Percentiles rank a stretch among this genome's conserved stretches.
phyloP scores from a whole-genome alignment of 805 yeast genomes.

The Candida lessepsii region DNA sequence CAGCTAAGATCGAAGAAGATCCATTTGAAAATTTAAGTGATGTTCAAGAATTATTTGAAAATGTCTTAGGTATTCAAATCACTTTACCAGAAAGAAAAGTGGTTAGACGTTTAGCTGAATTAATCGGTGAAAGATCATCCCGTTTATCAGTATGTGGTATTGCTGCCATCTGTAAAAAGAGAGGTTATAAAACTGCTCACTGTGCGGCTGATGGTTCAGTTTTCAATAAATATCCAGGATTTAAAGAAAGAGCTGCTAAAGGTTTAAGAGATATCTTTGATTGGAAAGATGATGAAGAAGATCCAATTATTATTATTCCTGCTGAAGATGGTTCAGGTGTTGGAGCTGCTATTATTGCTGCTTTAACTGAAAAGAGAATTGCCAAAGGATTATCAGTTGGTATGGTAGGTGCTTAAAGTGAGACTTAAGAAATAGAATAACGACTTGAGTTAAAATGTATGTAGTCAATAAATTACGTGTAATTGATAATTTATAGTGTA shows the following conservation, averaged over 20 bases:
- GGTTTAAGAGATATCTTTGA: slow-evolving; percentile 87
- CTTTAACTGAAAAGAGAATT: slow-evolving; percentile 81
- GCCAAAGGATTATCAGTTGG: slow-evolving; percentile 71
- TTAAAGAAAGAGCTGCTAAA: slow-evolving; percentile 83
- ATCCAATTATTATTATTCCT: slow-evolving; percentile 82
- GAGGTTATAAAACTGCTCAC: slow-evolving; percentile 71
- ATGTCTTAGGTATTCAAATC: slow-evolving; percentile 59
- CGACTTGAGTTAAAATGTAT: no score
- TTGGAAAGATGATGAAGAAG: slow-evolving; percentile 60
- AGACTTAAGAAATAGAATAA: no score
- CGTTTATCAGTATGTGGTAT: slow-evolving; percentile 92
- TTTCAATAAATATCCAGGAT: slow-evolving; percentile 88
- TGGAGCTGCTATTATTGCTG: slow-evolving; percentile 98
- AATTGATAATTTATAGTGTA: not conserved
- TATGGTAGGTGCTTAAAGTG: slow-evolving; percentile 9
- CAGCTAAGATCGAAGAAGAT: slow-evolving; percentile 85
- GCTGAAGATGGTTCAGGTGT: slow-evolving; percentile 99
- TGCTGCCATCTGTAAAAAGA: slow-evolving; percentile 89
- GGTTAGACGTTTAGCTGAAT: slow-evolving; percentile 77
- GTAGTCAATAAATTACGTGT: not conserved
- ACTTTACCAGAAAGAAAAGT: slow-evolving; percentile 77
- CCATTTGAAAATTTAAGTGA: slow-evolving; percentile 80
- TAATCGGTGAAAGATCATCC: slow-evolving; percentile 89
- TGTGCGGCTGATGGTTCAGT: slow-evolving; percentile 99
- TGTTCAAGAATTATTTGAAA: slow-evolving; percentile 63